Evolutionary conservation across 2,329 filamentous ascomycete genomes (phyloP).

Genomic region (Xylariaceae sp.): DNA sequence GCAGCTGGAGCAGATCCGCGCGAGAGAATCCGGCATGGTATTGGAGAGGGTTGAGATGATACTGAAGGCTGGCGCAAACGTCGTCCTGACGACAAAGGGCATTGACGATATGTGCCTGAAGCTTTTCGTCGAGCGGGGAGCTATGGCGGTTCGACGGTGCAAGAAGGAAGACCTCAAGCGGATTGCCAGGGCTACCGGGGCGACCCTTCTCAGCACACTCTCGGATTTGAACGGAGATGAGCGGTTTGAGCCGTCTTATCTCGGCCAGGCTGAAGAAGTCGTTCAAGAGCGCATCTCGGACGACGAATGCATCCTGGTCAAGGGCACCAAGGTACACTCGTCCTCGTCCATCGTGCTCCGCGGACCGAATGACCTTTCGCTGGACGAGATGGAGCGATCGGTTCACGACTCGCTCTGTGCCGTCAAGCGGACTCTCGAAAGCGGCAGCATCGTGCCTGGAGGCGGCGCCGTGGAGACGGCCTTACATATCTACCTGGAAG

Average conservation of each 20-base stretch:
- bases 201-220: constrained; percentile 83
- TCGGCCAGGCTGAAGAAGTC: constrained; percentile 91
- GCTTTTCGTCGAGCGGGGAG: constrained; percentile 86
- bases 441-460: constrained; percentile 91
- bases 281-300: constrained; percentile 98
- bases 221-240: constrained; percentile 97
- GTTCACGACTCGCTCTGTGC: constrained; percentile 95
- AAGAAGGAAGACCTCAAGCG: constrained; percentile 97
- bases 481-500: constrained; percentile 96
- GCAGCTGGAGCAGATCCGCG: constrained; percentile 93
- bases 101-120: constrained; percentile 96
- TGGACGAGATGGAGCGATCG: constrained; percentile 99
- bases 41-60: constrained; percentile 96
- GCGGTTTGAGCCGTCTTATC: constrained; percentile 82
- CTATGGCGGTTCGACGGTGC: constrained; percentile 91
- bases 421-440: constrained; percentile 94
- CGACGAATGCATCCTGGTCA: constrained; percentile 95
- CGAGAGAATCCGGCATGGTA: constrained; percentile 86
- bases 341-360: constrained; percentile 94
- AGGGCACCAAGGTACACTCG: constrained; percentile 88
- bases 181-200: constrained; percentile 93
- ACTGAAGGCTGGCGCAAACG: constrained; percentile 92
- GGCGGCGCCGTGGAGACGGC: constrained; percentile 98
- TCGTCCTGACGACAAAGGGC: constrained; percentile 93
- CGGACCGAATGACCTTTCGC: constrained; percentile 88